Evolutionary conservation across 257 asterid species (phyloP), one percentile per base, ranked within the genome.

Genomic region (Linaria vulgaris): DNA sequence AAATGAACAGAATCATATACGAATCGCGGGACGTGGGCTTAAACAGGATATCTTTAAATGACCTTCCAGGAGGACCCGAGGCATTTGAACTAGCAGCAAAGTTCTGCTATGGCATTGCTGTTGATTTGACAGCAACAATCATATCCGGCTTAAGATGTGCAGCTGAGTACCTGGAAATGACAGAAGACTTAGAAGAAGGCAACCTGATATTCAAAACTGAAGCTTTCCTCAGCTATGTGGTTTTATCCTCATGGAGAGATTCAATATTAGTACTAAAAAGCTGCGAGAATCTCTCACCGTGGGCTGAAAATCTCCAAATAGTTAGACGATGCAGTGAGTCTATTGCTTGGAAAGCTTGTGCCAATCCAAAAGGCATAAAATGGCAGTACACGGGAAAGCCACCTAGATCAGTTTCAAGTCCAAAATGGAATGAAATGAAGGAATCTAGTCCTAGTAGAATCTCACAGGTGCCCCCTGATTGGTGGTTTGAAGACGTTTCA

Each of bases 401-500:
- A 16, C 69, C 68, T 0, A 79, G 86, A n/a, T 69, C 84, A 0
- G 83, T 66, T 17, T 85, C 97, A 4, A 91, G 96, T 75, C 96
- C 98, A 0, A 84, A 79, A 47, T 86, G 96, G 96, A 88, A 75
- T 44, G 96, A 88, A 58, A 63, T 68, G 80, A 85, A 81, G 54
- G 95, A 88, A 2, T 79, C 87, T 0, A 86, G 96, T 81, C 96
- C 98, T 0, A 79, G 88, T 59, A 51, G 89, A 52, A 75, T 50
- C 80, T 68, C 75, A n/a, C 95, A 77, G 5, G 96, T 82, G 6
- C 98, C 98, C 0, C 85, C 95, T 0, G 96, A 88, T 67, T 91
- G 98, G 96, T 91, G 98, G 96, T 91, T 88, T 24, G 98, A 91
- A 61, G 98, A 91, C 49, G 96, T 86, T 14, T 82, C 98, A 0